phyloP scores from a whole-genome alignment of 192 early-diverging fungal species.

The Gorgonomyces haynaldii region DNA sequence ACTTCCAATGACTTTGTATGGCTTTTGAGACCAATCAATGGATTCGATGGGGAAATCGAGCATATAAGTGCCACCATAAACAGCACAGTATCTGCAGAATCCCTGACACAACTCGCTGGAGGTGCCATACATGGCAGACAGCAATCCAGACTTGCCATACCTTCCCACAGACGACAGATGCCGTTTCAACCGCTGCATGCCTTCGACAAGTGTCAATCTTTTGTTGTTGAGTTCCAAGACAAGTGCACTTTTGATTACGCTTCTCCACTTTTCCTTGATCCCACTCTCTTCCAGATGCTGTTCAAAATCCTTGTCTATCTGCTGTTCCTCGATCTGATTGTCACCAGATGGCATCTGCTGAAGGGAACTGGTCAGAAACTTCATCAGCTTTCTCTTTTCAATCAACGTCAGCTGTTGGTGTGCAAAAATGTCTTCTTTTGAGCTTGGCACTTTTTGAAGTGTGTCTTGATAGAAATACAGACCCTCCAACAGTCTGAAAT shows the following conservation, averaged over 20 bases:
- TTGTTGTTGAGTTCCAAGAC: background rate
- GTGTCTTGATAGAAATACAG: background rate
- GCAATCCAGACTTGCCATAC: conserved; percentile 60
- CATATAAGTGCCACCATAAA: conserved; percentile 1
- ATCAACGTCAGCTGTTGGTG: conserved; percentile 50
- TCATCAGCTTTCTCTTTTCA: conserved; percentile 78
- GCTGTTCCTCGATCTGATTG: no score
- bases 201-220: conserved; percentile 34
- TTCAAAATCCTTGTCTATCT: no score
- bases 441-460: conserved; percentile 32
- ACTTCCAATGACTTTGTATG: no score
- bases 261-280: background rate
- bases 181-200: conserved; percentile 44
- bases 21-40: no score
- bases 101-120: conserved; percentile 70
- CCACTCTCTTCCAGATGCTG: no score
- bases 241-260: background rate
- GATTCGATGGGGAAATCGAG: background rate
- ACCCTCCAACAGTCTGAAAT: background rate
- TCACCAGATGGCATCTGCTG: background rate
- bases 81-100: conserved; percentile 47
- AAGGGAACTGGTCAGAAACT: conserved; percentile 41
- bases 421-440: conserved; percentile 76
- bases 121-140: conserved; percentile 67
- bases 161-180: conserved; percentile 64